Percentiles rank a stretch among this genome's conserved stretches.
phyloP scores from a whole-genome alignment of 208 protist genomes.

The Strigomonas galati region DNA sequence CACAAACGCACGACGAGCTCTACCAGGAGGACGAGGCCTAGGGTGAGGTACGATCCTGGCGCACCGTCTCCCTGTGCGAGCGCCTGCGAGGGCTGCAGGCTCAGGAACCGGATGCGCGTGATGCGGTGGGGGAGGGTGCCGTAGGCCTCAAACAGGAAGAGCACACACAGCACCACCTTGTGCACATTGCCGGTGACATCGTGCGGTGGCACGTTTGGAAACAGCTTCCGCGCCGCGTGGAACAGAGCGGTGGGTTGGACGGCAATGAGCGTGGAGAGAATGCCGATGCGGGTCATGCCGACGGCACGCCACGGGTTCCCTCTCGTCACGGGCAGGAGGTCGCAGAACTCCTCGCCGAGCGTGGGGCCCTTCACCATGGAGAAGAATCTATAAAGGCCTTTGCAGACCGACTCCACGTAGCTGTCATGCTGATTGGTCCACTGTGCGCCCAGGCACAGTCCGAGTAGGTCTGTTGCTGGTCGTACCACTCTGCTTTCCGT shows the following conservation, averaged over 20 bases:
- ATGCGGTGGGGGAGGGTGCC: slow-evolving; percentile 69
- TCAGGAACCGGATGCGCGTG: slow-evolving; percentile 59
- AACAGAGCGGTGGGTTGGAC: slow-evolving; percentile 54
- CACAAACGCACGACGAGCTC: slow-evolving; percentile 79
- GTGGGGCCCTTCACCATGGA: slow-evolving; percentile 72
- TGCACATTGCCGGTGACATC: slow-evolving; percentile 61
- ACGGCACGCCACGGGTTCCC: slow-evolving; percentile 40
- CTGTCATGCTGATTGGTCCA: slow-evolving; percentile 73
- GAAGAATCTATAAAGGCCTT: slow-evolving; percentile 64
- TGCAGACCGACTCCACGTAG: slow-evolving; percentile 45
- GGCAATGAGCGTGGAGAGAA: slow-evolving; percentile 59
- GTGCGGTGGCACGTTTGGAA: slow-evolving; percentile 50
- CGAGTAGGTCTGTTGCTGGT: slow-evolving; percentile 68
- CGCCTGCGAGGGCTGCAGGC: slow-evolving; percentile 54
- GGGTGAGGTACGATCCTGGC: slow-evolving; percentile 53
- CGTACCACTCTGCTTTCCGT: slow-evolving; percentile 51
- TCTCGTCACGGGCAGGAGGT: slow-evolving; percentile 59
- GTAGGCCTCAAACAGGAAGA: slow-evolving; percentile 85
- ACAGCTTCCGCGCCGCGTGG: slow-evolving; percentile 41
- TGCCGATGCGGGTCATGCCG: slow-evolving; percentile 35
- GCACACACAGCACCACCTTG: slow-evolving; percentile 39
- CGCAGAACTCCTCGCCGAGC: slow-evolving; percentile 86
- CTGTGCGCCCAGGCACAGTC: slow-evolving; percentile 63
- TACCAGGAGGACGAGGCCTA: slow-evolving; percentile 66
- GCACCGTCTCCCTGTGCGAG: slow-evolving; percentile 56